These are phyloP conservation scores for Allantophomopsis cytisporea DNA, from an alignment of 2,329 filamentous ascomycete genomes.

Conservation along the genomic window DNA sequence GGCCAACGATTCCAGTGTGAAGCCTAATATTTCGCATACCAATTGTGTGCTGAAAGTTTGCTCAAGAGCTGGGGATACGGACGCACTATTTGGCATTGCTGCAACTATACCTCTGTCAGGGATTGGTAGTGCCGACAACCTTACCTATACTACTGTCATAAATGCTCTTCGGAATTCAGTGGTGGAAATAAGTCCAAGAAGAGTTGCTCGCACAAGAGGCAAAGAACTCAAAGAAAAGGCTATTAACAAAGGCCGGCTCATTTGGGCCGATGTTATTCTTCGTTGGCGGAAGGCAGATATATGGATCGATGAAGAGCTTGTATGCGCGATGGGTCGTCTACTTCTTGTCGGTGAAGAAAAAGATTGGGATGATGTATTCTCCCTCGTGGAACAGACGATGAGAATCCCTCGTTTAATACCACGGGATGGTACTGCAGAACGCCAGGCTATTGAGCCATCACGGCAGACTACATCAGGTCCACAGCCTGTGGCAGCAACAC, in stretches of 20 bases:
- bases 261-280: conserved; percentile 73
- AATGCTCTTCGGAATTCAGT: conserved; percentile 51
- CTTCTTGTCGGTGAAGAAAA: conserved; percentile 48
- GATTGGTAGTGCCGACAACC: conserved; percentile 46
- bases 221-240: conserved; percentile 23
- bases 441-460: conserved; percentile 21
- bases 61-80: conserved; percentile 58
- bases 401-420: conserved; percentile 42
- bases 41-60: conserved; percentile 85
- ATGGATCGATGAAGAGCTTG: conserved; percentile 62
- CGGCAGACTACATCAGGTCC: not conserved
- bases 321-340: conserved; percentile 68
- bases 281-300: conserved; percentile 63
- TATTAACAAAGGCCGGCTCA: conserved; percentile 51
- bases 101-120: conserved; percentile 55
- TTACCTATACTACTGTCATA: conserved; percentile 75
- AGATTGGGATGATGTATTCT: conserved; percentile 60
- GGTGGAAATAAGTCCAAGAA: conserved; percentile 8
- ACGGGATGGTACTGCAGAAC: not conserved
- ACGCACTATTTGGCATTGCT: conserved; percentile 66
- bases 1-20: conserved; percentile 44
- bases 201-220: conserved; percentile 5
- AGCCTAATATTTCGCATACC: conserved; percentile 67
- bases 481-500: too few species aligned
- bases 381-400: conserved; percentile 72